A percentile compares a stretch with the other conserved stretches of the same genome.
These are phyloP conservation scores for Cladobotryum mycophilum DNA, from an alignment of 2,329 filamentous ascomycete genomes.

Conservation along the genomic window DNA sequence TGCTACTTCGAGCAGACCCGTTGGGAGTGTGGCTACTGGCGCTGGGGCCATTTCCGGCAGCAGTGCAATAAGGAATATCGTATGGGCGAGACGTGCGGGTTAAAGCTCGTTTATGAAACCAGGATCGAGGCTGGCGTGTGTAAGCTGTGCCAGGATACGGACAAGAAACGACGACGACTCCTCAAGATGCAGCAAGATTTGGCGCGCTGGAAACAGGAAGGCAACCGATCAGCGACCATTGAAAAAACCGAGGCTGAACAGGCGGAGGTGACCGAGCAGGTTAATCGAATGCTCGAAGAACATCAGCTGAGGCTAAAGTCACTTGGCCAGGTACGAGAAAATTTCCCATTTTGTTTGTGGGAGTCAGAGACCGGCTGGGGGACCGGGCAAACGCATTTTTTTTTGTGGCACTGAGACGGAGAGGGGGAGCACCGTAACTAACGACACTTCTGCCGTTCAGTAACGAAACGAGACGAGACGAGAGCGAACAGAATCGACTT, in stretches of 20 bases:
- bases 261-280: conserved; percentile 55
- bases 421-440: conserved; percentile 12
- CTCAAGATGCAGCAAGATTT: conserved; percentile 70
- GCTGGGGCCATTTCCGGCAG: conserved; percentile 87
- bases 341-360: background rate
- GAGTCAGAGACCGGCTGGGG: background rate
- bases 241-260: conserved; percentile 66
- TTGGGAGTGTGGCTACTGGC: conserved; percentile 84
- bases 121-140: conserved; percentile 59
- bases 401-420: conserved; percentile 2
- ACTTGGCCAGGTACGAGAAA: conserved; percentile 26
- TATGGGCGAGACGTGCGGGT: conserved; percentile 91
- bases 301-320: conserved; percentile 30
- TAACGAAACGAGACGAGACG: conserved; percentile 5
- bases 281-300: conserved; percentile 40
- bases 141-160: conserved; percentile 81
- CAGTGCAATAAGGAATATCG: conserved; percentile 94
- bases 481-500: conserved; percentile 13
- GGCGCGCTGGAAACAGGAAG: conserved; percentile 69
- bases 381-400: background rate
- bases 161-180: conserved; percentile 72
- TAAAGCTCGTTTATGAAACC: conserved; percentile 80
- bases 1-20: conserved; percentile 92
- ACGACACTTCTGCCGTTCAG: conserved; percentile 12
- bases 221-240: conserved; percentile 67